phyloP scores from a whole-genome alignment of 352 stramenopile species.

The Stramenopiles sp. region DNA sequence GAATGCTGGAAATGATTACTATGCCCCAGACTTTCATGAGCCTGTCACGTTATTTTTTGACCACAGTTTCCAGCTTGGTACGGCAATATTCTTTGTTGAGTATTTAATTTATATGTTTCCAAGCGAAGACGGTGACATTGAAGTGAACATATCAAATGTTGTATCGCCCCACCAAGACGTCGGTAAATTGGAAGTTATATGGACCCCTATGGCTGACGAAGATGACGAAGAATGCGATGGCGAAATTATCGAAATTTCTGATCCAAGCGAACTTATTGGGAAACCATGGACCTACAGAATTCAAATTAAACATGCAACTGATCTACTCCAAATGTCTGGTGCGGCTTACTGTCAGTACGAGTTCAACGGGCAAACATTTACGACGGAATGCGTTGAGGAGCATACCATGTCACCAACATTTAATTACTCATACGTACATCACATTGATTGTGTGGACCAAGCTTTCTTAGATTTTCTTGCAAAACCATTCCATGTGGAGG shows the following conservation, averaged over 20 bases:
- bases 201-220: constrained; percentile 53
- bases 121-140: constrained; percentile 58
- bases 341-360: constrained; percentile 74
- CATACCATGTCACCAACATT: constrained; percentile 59
- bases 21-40: constrained; percentile 52
- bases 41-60: constrained; percentile 72
- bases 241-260: not conserved
- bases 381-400: constrained; percentile 33
- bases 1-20: constrained; percentile 58
- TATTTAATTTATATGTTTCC: constrained; percentile 72
- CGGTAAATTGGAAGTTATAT: constrained; percentile 64
- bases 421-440: constrained; percentile 62
- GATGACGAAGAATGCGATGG: constrained; percentile 28
- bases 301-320: not conserved
- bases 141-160: constrained; percentile 64
- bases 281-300: constrained; percentile 65
- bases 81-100: constrained; percentile 68
- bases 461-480: constrained; percentile 56
- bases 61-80: constrained; percentile 69
- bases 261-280: constrained; percentile 34
- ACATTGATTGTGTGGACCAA: constrained; percentile 54
- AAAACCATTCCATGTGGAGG: not conserved
- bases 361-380: constrained; percentile 70
- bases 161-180: constrained; percentile 75
- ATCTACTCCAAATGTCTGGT: constrained; percentile 22